Conservation (phyloP, 768 basidiomycete genomes). For the Phylloporus scabripes region DNA sequence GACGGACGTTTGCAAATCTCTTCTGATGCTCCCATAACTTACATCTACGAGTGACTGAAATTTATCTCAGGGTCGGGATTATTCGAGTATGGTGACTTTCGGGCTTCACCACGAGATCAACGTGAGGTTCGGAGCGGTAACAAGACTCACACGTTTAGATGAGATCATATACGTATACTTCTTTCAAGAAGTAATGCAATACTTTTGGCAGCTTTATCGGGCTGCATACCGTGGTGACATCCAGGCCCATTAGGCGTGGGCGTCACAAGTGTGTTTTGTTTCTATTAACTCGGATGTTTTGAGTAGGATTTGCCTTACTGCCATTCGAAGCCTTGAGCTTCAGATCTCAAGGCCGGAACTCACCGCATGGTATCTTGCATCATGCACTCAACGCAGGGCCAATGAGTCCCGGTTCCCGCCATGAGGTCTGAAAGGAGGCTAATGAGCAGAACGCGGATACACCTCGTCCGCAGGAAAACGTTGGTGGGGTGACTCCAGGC, state of each 20-base stretch:
- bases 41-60: constrained; percentile 2
- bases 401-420: neutral
- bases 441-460: neutral
- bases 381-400: neutral
- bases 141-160: constrained; percentile 64
- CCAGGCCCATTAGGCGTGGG: constrained; percentile 12
- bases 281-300: constrained; percentile 12
- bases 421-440: constrained; percentile 1
- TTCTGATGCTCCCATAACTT: neutral
- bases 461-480: too few species aligned
- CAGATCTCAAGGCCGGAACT: neutral
- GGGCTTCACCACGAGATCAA: constrained; percentile 57
- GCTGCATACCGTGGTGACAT: neutral
- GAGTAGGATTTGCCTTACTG: constrained; percentile 21
- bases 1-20: constrained; percentile 4
- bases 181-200: constrained; percentile 3
- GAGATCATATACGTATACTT: constrained; percentile 19
- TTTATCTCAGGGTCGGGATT: constrained; percentile 33
- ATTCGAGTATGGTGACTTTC: constrained; percentile 50
- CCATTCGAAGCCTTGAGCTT: constrained; percentile 10
- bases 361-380: neutral
- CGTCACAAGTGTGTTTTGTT: neutral
- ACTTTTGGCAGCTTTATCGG: neutral
- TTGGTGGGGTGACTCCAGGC: neutral
- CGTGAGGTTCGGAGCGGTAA: constrained; percentile 66